phyloP scores from a whole-genome alignment of 192 early-diverging fungal species.

The Spinellus fusiger region DNA sequence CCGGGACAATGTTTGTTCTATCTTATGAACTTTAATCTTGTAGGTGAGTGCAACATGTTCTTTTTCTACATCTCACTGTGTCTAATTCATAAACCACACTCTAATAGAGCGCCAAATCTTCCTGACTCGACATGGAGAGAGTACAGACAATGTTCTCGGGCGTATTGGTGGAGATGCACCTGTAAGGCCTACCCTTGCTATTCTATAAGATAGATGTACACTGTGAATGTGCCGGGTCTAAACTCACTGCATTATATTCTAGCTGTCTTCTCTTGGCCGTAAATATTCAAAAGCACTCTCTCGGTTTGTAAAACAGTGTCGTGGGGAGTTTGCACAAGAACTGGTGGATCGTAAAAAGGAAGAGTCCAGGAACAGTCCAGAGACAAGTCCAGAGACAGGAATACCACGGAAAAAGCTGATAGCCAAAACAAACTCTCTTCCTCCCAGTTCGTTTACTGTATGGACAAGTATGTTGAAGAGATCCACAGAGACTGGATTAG shows the following conservation, averaged over 20 bases:
- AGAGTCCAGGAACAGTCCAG: not conserved
- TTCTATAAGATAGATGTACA: not conserved
- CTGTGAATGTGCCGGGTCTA: not conserved
- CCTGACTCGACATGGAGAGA: slow-evolving; percentile 92
- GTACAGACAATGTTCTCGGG: slow-evolving; percentile 74
- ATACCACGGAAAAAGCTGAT: slow-evolving; percentile 7
- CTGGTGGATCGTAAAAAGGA: slow-evolving; percentile 14
- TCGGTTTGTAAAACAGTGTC: slow-evolving; percentile 65
- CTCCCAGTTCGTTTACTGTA: slow-evolving; percentile 53
- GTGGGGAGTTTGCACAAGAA: slow-evolving; percentile 42
- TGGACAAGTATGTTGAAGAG: slow-evolving; percentile 89
- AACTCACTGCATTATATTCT: not conserved
- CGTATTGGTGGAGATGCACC: slow-evolving; percentile 64
- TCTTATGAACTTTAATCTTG: slow-evolving; percentile 95
- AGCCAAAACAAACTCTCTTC: slow-evolving; percentile 64
- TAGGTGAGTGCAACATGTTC: slow-evolving; percentile 31
- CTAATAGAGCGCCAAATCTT: slow-evolving; percentile 69
- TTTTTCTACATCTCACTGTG: not conserved
- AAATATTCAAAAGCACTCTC: slow-evolving; percentile 71
- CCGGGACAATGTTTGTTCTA: slow-evolving; percentile 94
- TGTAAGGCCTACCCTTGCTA: slow-evolving; percentile 3
- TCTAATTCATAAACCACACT: not conserved
- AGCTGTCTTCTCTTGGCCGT: slow-evolving; percentile 65
- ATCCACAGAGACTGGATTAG: slow-evolving; percentile 78
- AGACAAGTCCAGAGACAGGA: not conserved